A percentile compares a stretch with the other conserved stretches of the same genome.
Conservation (phyloP, 192 early-diverging fungal species). For the Podila horticola region DNA sequence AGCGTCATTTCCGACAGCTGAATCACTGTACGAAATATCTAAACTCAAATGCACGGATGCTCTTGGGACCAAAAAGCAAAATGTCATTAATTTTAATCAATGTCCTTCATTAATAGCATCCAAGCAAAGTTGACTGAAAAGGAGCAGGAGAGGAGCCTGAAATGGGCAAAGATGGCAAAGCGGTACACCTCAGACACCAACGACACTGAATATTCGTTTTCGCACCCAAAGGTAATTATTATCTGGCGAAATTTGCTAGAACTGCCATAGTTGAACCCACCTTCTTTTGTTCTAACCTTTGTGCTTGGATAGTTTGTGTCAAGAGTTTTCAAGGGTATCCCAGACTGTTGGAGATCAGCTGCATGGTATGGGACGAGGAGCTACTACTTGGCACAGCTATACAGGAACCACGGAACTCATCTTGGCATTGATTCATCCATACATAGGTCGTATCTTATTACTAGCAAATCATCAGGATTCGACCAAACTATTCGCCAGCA, state of each 20-base stretch:
- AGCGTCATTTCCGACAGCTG: constrained; percentile 10
- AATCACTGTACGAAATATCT: constrained; percentile 14
- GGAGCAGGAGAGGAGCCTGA: constrained; percentile 12
- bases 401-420: too few species aligned
- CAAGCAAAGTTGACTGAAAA: constrained; percentile 24
- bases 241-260: neutral
- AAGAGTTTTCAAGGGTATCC: constrained; percentile 67
- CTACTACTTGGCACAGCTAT: too few species aligned
- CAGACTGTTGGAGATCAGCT: constrained; percentile 65
- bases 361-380: constrained; percentile 53
- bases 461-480: constrained; percentile 29
- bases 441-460: constrained; percentile 26
- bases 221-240: constrained; percentile 29
- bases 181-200: constrained; percentile 10
- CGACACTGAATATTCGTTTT: constrained; percentile 40
- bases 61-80: neutral
- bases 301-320: constrained; percentile 49
- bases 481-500: constrained; percentile 40
- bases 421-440: too few species aligned
- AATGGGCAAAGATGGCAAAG: constrained; percentile 1
- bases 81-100: neutral
- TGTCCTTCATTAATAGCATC: neutral
- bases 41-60: neutral
- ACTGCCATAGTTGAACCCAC: neutral
- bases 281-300: constrained; percentile 3